These are phyloP conservation scores for Vigna angularis DNA, from an alignment of 306 rosid genomes.

Conservation along the genomic window DNA sequence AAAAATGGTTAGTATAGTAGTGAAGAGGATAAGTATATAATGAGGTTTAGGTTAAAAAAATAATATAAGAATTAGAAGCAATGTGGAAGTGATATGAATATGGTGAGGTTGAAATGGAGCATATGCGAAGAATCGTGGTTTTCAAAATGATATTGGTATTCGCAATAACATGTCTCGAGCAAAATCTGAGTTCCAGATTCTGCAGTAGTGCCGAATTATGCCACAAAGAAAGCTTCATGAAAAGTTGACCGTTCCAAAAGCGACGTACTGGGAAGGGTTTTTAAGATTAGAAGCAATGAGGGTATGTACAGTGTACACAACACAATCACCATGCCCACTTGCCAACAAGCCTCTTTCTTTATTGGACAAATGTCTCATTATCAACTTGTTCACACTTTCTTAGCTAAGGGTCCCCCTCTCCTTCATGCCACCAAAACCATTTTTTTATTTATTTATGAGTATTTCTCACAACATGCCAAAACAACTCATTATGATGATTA, in stretches of 20 bases:
- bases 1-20: too few species aligned
- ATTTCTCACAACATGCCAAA: constrained; percentile 7
- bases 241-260: constrained; percentile 51
- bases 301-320: constrained; percentile 48
- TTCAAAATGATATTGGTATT: constrained; percentile 37
- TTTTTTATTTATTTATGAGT: background rate
- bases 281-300: constrained; percentile 30
- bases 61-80: background rate
- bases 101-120: background rate
- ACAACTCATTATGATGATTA: constrained; percentile 8
- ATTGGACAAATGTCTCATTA: constrained; percentile 55
- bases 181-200: constrained; percentile 47
- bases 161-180: constrained; percentile 20
- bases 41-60: too few species aligned
- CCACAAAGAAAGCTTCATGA: constrained; percentile 31
- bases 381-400: constrained; percentile 51
- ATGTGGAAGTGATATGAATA: background rate
- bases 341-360: constrained; percentile 44
- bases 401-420: constrained; percentile 39
- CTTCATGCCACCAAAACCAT: background rate
- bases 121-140: constrained; percentile 12
- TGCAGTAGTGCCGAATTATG: constrained; percentile 37
- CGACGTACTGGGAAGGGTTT: constrained; percentile 18
- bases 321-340: constrained; percentile 51
- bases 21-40: too few species aligned